Evolutionary conservation across 2,329 filamentous ascomycete genomes (phyloP).

Genomic region (Coleophoma crateriformis): DNA sequence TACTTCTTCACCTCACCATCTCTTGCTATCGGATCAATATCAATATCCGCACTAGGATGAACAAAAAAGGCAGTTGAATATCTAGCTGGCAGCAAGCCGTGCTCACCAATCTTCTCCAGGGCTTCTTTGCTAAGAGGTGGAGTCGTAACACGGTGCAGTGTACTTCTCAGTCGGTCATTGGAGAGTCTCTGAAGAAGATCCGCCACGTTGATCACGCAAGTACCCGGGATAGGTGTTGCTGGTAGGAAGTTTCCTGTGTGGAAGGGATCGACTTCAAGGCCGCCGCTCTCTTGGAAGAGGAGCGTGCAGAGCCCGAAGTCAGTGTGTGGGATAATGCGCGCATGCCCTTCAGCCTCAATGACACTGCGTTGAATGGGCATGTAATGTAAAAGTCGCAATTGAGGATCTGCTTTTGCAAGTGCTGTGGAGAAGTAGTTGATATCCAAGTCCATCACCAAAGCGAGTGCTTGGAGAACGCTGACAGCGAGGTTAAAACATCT

Average conservation of each 20-base stretch:
- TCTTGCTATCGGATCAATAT: constrained; percentile 4
- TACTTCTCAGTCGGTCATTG: constrained; percentile 8
- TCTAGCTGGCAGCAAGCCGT: constrained; percentile 3
- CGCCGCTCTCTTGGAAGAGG: constrained; percentile 11
- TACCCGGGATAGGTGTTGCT: constrained; percentile 5
- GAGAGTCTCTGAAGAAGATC: constrained; percentile 8
- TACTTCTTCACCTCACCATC: constrained; percentile 3
- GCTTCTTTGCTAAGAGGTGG: neutral
- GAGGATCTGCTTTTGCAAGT: constrained; percentile 1
- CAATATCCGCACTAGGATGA: constrained; percentile 1
- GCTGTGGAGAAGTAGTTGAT: neutral
- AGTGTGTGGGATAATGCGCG: constrained; percentile 10
- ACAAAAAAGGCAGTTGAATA: constrained; percentile 7
- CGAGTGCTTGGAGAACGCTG: neutral
- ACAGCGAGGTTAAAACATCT: constrained; percentile 3
- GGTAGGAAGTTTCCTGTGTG: constrained; percentile 7
- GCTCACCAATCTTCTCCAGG: neutral
- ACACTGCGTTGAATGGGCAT: constrained; percentile 7
- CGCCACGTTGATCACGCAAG: constrained; percentile 10
- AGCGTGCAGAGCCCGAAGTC: constrained; percentile 12
- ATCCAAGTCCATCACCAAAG: constrained; percentile 1
- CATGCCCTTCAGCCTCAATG: constrained; percentile 4
- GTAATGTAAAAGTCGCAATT: constrained; percentile 12
- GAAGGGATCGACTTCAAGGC: constrained; percentile 10
- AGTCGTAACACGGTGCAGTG: constrained; percentile 8